Percentiles rank a stretch among this genome's conserved stretches.
Conservation (phyloP, 495 filamentous ascomycete species). For the Schizothecium vesticola region DNA sequence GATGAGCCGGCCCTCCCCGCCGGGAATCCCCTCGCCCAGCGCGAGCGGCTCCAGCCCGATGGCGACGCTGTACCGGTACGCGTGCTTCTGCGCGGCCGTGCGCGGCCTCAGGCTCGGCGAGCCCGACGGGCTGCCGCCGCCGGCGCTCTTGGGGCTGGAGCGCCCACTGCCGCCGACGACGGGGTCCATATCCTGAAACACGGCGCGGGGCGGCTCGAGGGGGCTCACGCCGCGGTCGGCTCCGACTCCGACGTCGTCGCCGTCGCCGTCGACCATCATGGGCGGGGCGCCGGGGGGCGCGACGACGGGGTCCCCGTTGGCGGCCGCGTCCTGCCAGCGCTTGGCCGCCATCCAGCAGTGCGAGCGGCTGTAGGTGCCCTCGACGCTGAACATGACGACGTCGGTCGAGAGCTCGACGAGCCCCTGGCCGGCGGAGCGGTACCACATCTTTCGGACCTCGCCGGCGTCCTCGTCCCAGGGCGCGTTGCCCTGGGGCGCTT, state of each 20-base stretch:
- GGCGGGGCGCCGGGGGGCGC: constrained; percentile 13
- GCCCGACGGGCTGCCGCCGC: constrained; percentile 13
- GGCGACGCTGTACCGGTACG: constrained; percentile 40
- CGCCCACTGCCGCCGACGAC: not conserved
- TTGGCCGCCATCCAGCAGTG: constrained; percentile 88
- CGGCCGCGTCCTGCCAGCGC: constrained; percentile 50
- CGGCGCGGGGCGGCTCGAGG: constrained; percentile 34
- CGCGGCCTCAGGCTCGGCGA: constrained; percentile 32
- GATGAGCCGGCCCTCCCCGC: not conserved
- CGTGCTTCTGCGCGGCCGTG: constrained; percentile 26
- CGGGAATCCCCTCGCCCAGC: not conserved
- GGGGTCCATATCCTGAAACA: constrained; percentile 30
- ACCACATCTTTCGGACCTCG: constrained; percentile 66
- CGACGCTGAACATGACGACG: constrained; percentile 80
- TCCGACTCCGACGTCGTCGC: not conserved
- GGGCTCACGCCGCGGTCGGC: constrained; percentile 19
- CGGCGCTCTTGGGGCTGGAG: constrained; percentile 1
- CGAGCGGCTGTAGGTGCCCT: constrained; percentile 81
- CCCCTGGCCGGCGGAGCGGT: constrained; percentile 64
- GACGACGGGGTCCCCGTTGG: not conserved
- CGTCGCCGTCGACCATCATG: not conserved
- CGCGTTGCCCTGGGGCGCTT: constrained; percentile 71
- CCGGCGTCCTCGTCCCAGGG: constrained; percentile 80
- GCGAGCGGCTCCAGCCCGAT: constrained; percentile 43
- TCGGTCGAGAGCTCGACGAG: constrained; percentile 75